Evolutionary conservation across 805 yeast genomes (phyloP).

Genomic region (Cyberlindnera euphorbiiphila): DNA sequence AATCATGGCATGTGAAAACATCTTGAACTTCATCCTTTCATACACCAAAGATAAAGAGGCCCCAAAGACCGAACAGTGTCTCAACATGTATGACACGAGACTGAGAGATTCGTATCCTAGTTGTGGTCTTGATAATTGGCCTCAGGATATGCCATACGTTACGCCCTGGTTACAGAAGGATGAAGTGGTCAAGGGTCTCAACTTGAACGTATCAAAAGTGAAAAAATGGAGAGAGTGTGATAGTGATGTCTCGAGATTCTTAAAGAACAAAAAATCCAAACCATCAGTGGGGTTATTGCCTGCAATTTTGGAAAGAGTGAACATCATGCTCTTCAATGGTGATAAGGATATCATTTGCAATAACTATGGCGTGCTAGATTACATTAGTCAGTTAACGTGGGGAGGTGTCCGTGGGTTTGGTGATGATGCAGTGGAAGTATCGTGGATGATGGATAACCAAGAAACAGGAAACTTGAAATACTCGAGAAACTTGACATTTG

Average conservation of each 20-base stretch:
- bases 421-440: slow-evolving; percentile 24
- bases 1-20: slow-evolving; percentile 42
- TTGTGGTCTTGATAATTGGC: slow-evolving; percentile 96
- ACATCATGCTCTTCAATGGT: slow-evolving; percentile 78
- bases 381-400: slow-evolving; percentile 64
- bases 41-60: slow-evolving; percentile 30
- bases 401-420: slow-evolving; percentile 44
- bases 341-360: slow-evolving; percentile 89
- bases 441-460: slow-evolving; percentile 46
- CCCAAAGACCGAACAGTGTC: slow-evolving; percentile 48
- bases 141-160: slow-evolving; percentile 54
- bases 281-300: slow-evolving; percentile 73
- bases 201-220: slow-evolving; percentile 40
- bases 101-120: slow-evolving; percentile 70
- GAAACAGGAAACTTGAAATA: slow-evolving; percentile 42
- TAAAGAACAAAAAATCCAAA: slow-evolving; percentile 48
- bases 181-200: slow-evolving; percentile 48
- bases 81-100: slow-evolving; percentile 80
- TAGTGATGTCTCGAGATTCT: slow-evolving; percentile 46
- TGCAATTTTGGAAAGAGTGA: slow-evolving; percentile 48
- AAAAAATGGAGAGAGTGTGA: slow-evolving; percentile 77
- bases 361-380: slow-evolving; percentile 63
- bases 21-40: slow-evolving; percentile 30
- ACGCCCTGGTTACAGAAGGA: slow-evolving; percentile 47
- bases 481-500: slow-evolving; percentile 73